Evolutionary conservation across 495 filamentous ascomycete species (phyloP).

Genomic region (Aspergillus sparsus): DNA sequence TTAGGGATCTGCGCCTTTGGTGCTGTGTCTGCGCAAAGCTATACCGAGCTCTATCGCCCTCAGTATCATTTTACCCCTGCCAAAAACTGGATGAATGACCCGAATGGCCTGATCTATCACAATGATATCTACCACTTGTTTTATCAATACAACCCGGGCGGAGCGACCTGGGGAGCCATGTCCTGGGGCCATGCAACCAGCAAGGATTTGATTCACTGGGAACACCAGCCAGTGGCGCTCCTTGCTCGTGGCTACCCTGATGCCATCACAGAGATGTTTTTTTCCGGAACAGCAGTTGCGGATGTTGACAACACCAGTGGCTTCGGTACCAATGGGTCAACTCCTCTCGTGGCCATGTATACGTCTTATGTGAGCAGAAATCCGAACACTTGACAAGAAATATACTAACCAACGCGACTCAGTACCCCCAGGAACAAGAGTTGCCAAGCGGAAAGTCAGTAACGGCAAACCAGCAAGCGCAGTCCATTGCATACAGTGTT

Average conservation of each 20-base stretch:
- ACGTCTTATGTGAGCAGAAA: slow-evolving; percentile 48
- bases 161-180: not conserved
- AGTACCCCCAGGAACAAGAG: slow-evolving; percentile 26
- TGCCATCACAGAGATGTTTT: slow-evolving; percentile 51
- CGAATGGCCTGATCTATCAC: too few relatives aligned
- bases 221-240: slow-evolving; percentile 39
- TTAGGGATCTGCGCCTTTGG: too few relatives aligned
- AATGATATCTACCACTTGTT: too few relatives aligned
- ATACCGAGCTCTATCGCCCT: too few relatives aligned
- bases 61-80: too few relatives aligned
- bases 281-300: slow-evolving; percentile 53
- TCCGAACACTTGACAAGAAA: not conserved
- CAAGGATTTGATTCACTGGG: not conserved
- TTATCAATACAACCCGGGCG: not conserved
- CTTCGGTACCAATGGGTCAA: slow-evolving; percentile 51
- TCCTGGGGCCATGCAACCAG: not conserved
- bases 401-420: not conserved
- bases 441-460: slow-evolving; percentile 33
- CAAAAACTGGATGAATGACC: too few relatives aligned
- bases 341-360: slow-evolving; percentile 58
- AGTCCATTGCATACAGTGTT: slow-evolving; percentile 57
- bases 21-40: too few relatives aligned
- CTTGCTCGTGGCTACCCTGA: slow-evolving; percentile 43
- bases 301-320: slow-evolving; percentile 59
- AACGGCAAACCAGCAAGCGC: slow-evolving; percentile 46